Conservation (phyloP, 805 yeast species). For the Candida koratica region DNA sequence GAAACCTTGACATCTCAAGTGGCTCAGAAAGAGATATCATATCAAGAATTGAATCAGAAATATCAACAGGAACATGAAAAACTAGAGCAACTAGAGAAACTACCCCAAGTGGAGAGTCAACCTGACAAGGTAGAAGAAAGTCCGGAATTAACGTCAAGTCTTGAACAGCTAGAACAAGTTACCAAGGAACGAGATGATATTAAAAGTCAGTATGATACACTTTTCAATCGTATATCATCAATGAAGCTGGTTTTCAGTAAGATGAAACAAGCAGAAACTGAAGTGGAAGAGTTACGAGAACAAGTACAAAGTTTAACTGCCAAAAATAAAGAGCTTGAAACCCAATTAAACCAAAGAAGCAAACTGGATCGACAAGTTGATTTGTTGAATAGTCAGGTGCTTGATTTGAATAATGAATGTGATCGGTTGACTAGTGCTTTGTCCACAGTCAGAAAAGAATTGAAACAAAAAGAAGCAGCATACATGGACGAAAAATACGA, state of each 20-base stretch:
- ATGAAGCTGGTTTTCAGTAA: slow-evolving; percentile 71
- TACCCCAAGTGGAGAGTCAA: neutral
- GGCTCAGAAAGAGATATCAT: slow-evolving; percentile 2
- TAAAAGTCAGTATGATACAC: slow-evolving; percentile 56
- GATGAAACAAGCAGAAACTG: slow-evolving; percentile 67
- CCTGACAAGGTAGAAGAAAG: neutral
- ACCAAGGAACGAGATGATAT: slow-evolving; percentile 54
- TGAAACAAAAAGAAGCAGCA: slow-evolving; percentile 30
- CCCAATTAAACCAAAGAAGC: slow-evolving; percentile 11
- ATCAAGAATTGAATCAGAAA: slow-evolving; percentile 7
- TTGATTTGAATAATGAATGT: slow-evolving; percentile 51
- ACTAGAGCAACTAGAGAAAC: slow-evolving; percentile 1
- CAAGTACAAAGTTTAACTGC: slow-evolving; percentile 27
- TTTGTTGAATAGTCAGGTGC: slow-evolving; percentile 25
- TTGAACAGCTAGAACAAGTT: slow-evolving; percentile 15
- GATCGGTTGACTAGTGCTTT: slow-evolving; percentile 44
- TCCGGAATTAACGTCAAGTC: too few relatives aligned
- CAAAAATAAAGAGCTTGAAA: slow-evolving; percentile 25
- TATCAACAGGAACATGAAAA: neutral
- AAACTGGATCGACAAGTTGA: slow-evolving; percentile 15
- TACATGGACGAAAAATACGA: slow-evolving; percentile 38
- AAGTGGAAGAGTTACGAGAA: slow-evolving; percentile 53
- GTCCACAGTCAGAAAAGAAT: slow-evolving; percentile 34
- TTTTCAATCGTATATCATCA: slow-evolving; percentile 60
- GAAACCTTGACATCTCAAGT: neutral